Evolutionary conservation across 345 rosid genomes (phyloP).

Genomic region (Salix viminalis): DNA sequence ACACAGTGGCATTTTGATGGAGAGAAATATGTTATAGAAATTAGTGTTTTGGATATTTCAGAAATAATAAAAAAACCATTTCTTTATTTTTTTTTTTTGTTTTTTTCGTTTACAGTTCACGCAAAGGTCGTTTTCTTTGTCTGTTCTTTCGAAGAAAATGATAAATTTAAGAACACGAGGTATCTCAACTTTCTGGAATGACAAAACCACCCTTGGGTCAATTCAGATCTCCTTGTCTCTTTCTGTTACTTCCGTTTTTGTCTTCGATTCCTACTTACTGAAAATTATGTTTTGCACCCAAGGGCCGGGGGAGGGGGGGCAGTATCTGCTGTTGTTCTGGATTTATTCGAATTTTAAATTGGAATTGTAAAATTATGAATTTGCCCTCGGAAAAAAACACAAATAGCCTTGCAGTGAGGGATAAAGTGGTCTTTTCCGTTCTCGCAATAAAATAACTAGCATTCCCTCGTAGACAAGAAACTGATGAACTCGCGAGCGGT

Average conservation of each 20-base stretch:
- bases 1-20: conserved; percentile 17
- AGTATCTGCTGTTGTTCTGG: too few relatives aligned
- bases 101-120: not conserved
- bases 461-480: too few relatives aligned
- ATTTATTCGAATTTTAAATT: too few relatives aligned
- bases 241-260: not conserved
- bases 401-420: too few relatives aligned
- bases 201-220: not conserved
- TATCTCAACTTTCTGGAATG: not conserved
- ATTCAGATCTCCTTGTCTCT: too few relatives aligned
- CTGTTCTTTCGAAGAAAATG: conserved; percentile 5
- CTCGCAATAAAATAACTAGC: too few relatives aligned
- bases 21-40: conserved; percentile 1
- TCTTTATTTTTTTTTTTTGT: not conserved
- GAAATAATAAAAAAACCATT: not conserved
- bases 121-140: conserved; percentile 19
- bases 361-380: too few relatives aligned
- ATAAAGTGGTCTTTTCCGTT: too few relatives aligned
- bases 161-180: not conserved
- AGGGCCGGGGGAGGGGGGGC: too few relatives aligned
- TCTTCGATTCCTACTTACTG: not conserved
- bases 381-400: too few relatives aligned
- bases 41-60: not conserved
- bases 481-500: too few relatives aligned
- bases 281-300: not conserved